Evolutionary conservation across 176 grass and related monocot species (phyloP).

Genomic region (Aegilops sharonensis): DNA sequence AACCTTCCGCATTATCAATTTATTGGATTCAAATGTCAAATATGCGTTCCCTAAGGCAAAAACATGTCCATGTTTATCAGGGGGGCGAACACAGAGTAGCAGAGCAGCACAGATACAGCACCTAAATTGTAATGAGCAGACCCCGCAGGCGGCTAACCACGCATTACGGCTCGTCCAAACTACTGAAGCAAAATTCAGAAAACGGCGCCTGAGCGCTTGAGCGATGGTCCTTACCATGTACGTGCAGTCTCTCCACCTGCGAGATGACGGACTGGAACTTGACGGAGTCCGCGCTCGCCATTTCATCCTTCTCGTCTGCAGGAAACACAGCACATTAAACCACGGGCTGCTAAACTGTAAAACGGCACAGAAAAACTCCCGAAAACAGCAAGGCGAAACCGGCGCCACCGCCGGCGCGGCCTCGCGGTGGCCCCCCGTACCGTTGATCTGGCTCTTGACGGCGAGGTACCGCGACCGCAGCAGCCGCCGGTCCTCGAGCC

Average conservation of each 20-base stretch:
- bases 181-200: background rate
- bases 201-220: background rate
- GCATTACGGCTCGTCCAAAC: background rate
- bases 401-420: background rate
- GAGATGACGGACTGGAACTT: conserved; percentile 70
- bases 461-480: conserved; percentile 74
- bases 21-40: background rate
- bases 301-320: conserved; percentile 72
- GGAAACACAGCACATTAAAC: background rate
- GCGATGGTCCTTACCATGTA: conserved; percentile 31
- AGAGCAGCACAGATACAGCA: background rate
- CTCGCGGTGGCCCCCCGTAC: background rate
- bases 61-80: background rate
- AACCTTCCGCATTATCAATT: background rate
- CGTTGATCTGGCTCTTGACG: conserved; percentile 68
- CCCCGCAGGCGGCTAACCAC: background rate
- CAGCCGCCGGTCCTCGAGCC: conserved; percentile 45
- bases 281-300: conserved; percentile 41
- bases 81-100: background rate
- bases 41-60: background rate
- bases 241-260: conserved; percentile 68
- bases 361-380: background rate
- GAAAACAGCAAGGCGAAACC: background rate
- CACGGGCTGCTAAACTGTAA: no score
- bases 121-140: background rate